These are phyloP conservation scores for Rhynchospora breviuscula DNA, from an alignment of 176 grass and related monocot species.

Conservation along the genomic window DNA sequence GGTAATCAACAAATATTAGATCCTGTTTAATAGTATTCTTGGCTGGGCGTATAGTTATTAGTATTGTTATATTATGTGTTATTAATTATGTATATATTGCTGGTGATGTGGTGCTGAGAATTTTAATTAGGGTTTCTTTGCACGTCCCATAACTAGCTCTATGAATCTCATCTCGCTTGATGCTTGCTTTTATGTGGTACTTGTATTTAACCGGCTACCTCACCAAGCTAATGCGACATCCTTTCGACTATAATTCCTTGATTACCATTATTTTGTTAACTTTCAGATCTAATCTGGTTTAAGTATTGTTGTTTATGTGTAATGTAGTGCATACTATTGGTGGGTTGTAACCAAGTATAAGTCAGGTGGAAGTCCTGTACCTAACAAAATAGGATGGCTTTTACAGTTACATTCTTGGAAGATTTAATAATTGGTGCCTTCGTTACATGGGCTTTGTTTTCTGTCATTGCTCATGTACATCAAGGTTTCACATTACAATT, in stretches of 20 bases:
- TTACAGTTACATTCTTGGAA: constrained; percentile 30
- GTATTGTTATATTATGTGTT: not conserved
- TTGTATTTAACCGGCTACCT: not conserved
- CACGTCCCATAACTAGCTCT: constrained; percentile 58
- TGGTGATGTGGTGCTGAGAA: constrained; percentile 65
- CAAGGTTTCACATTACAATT: constrained; percentile 13
- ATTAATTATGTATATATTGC: not conserved
- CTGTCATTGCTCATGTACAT: constrained; percentile 19
- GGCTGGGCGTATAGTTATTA: not conserved
- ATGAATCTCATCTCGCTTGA: constrained; percentile 11
- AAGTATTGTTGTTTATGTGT: not conserved
- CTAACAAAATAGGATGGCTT: constrained; percentile 21
- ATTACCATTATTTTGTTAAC: not conserved
- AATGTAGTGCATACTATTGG: not conserved
- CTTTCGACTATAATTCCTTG: not conserved
- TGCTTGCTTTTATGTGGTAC: not conserved
- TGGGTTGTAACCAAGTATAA: constrained; percentile 6
- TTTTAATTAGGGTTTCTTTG: constrained; percentile 25
- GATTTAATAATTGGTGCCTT: constrained; percentile 23
- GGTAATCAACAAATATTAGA: too few relatives aligned
- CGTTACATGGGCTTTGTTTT: constrained; percentile 17
- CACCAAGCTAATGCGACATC: not conserved
- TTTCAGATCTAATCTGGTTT: not conserved
- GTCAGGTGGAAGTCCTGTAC: constrained; percentile 17
- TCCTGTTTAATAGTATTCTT: not conserved